Percentiles rank a stretch among this genome's conserved stretches.
phyloP scores from a whole-genome alignment of 345 rosid genomes.

The Aquilaria malaccensis region DNA sequence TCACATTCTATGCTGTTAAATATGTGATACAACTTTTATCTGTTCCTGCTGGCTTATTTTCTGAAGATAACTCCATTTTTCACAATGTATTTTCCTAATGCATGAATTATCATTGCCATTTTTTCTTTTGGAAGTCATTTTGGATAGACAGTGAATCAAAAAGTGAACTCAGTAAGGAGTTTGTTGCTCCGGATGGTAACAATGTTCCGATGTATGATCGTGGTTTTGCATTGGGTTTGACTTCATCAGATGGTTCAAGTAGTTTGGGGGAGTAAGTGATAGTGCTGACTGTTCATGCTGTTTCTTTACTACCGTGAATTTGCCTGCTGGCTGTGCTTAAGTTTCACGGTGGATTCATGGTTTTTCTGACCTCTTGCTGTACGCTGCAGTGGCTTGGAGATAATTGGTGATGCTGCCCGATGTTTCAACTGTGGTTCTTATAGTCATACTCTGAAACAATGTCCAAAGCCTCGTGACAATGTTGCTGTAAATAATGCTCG shows the following conservation, averaged over 20 bases:
- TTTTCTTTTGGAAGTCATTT: slow-evolving; percentile 58
- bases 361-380: slow-evolving; percentile 12
- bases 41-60: too few relatives aligned
- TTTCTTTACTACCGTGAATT: not conserved
- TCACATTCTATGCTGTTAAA: too few relatives aligned
- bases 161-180: slow-evolving; percentile 23
- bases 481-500: slow-evolving; percentile 81
- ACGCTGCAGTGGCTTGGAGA: slow-evolving; percentile 61
- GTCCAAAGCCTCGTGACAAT: slow-evolving; percentile 81
- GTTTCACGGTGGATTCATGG: not conserved
- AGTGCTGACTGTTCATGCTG: not conserved
- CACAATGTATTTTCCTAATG: too few relatives aligned
- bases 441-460: slow-evolving; percentile 79
- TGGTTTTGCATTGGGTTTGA: slow-evolving; percentile 72
- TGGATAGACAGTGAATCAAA: slow-evolving; percentile 71
- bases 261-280: slow-evolving; percentile 61
- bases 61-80: too few relatives aligned
- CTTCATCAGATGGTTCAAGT: slow-evolving; percentile 50
- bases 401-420: slow-evolving; percentile 65
- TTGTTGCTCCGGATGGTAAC: slow-evolving; percentile 39
- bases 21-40: too few relatives aligned
- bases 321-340: not conserved
- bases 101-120: not conserved
- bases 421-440: slow-evolving; percentile 96
- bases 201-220: slow-evolving; percentile 87